Base-by-base conservation (phyloP, 2,329 filamentous ascomycete genomes). In the Neonectria punicea region DNA sequence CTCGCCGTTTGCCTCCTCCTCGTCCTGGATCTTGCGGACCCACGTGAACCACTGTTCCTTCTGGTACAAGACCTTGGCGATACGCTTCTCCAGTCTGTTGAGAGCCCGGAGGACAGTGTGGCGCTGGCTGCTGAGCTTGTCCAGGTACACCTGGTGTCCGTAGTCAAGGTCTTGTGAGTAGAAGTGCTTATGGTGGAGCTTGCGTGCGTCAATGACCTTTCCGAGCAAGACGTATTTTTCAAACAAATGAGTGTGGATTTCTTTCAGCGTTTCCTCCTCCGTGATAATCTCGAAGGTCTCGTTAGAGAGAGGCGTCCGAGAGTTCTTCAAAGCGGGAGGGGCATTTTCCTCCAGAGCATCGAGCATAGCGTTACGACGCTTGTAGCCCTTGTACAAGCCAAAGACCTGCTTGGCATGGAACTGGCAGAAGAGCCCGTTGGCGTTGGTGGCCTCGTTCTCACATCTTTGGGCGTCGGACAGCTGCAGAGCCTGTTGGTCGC, bases 381-480 rank as follows among this genome's bases (percentile, higher is more conserved):
- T 75, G 39, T 75, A 75, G 18, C 73, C 70, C 18, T 62, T 67
- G 32, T 75, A 74, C 1, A 75, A 44, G 0, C 63, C 72, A 50
- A 59, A 67, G 1, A 67, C 72, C 30, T 75, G 73, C 18, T 63
- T 71, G 0, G 72, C 61, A 30, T 75, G 73, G 16, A 71, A 67
- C n/a, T 53, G 30, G 22, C 73, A 75, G n/a, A 75, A 75, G 46
- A 75, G 62, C 13, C 61, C 56, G 30, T 71, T 68, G 7, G 70
- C 68, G 11, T 72, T 61, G 10, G 73, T 74, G 20, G 71, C 71
- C 25, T 72, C 64, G 87, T 92, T 5, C 78, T 90, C 53, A 86
- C 84, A 59, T 91, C 94, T 68, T 89, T 97, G 56, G 0, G 51
- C 58, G 36, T 73, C 66, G 20, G 66, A 61, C 8, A 72, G 53